Conservation (phyloP, 2,329 filamentous ascomycete species). For the Kalmusia sp. region DNA sequence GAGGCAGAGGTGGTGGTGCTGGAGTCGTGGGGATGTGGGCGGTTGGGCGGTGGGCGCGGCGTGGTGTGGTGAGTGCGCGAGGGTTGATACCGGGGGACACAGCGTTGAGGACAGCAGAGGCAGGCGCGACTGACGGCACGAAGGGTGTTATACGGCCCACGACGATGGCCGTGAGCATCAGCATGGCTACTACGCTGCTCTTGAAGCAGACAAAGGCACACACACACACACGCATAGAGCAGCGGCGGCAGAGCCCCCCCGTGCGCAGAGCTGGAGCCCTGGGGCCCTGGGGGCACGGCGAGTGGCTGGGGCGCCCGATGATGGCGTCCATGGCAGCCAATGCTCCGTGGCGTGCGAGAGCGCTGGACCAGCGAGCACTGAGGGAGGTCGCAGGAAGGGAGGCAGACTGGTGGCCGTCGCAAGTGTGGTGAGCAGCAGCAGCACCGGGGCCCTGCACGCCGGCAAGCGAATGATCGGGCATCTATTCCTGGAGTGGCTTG, state of each 20-base stretch:
- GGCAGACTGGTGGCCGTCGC: slow-evolving; percentile 10
- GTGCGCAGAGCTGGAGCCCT: slow-evolving; percentile 10
- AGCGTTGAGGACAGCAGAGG: slow-evolving; percentile 9
- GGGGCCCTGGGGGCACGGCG: slow-evolving; percentile 20
- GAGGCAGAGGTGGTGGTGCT: slow-evolving; percentile 14
- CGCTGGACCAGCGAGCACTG: slow-evolving; percentile 15
- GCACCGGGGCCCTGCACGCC: slow-evolving; percentile 18
- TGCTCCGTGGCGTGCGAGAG: slow-evolving; percentile 31
- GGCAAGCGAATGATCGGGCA: slow-evolving; percentile 35
- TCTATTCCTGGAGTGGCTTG: slow-evolving; percentile 50
- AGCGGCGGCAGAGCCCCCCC: slow-evolving; percentile 20
- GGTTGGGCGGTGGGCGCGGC: slow-evolving; percentile 8
- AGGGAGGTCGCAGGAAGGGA: slow-evolving; percentile 18
- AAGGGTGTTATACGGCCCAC: slow-evolving; percentile 38
- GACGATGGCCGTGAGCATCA: slow-evolving; percentile 28
- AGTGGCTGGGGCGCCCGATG: slow-evolving; percentile 29
- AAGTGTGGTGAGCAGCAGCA: slow-evolving; percentile 41
- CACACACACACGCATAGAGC: slow-evolving; percentile 12
- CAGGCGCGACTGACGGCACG: slow-evolving; percentile 30
- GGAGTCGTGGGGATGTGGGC: slow-evolving; percentile 8
- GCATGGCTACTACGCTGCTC: slow-evolving; percentile 28
- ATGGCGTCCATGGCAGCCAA: slow-evolving; percentile 32
- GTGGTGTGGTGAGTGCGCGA: background rate
- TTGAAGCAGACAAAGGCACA: slow-evolving; percentile 19
- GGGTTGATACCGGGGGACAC: slow-evolving; percentile 11